Evolutionary conservation across 1,284 basidiomycete species (phyloP).

Genomic region (Fomitopsis schrenkii): DNA sequence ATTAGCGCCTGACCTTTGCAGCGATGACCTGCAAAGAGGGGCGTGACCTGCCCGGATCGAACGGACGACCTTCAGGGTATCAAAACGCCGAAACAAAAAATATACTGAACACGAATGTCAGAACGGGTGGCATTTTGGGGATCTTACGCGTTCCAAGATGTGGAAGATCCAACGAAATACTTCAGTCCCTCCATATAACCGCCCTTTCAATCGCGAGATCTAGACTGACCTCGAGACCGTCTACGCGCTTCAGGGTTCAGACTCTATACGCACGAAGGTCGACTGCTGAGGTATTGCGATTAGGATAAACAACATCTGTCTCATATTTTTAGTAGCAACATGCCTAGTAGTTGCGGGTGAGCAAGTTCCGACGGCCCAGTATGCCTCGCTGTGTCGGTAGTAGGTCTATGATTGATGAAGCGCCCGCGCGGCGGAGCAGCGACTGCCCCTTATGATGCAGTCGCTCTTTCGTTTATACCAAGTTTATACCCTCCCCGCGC

Average conservation of each 20-base stretch:
- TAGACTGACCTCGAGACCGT: no score
- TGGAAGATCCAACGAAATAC: no score
- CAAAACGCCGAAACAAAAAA: not conserved
- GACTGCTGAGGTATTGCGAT: no score
- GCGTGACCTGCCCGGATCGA: not conserved
- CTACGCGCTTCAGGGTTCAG: no score
- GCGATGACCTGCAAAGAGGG: no score
- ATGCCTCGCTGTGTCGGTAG: not conserved
- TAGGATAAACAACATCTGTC: no score
- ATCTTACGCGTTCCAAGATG: no score
- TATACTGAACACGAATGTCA: not conserved
- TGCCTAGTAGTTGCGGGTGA: not conserved
- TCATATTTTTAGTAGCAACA: not conserved
- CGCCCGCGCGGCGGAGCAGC: not conserved
- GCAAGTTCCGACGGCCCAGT: not conserved
- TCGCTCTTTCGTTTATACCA: not conserved
- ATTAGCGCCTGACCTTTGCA: no score
- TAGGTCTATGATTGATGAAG: not conserved
- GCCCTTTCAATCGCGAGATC: no score
- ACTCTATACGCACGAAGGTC: no score
- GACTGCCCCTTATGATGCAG: not conserved
- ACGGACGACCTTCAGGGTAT: not conserved
- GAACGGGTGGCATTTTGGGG: no score
- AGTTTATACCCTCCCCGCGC: not conserved
- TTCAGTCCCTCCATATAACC: no score